phyloP scores from a whole-genome alignment of 495 filamentous ascomycete genomes.

The Penicillium lagena region DNA sequence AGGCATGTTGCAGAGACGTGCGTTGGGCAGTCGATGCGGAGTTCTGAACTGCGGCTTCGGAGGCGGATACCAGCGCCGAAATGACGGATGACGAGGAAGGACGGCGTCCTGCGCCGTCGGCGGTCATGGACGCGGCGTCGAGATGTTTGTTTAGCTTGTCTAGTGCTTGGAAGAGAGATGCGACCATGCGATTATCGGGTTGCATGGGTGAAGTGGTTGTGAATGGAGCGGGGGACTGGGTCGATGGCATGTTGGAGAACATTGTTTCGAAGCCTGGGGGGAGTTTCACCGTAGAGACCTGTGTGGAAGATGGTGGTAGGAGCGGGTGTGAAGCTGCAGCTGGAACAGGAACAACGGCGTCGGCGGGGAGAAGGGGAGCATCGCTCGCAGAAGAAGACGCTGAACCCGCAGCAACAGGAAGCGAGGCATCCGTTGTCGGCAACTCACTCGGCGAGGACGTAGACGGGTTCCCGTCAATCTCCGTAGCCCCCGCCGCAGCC shows the following conservation, averaged over 20 bases:
- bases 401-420: too few species aligned
- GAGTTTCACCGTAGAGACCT: constrained; percentile 6
- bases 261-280: constrained; percentile 35
- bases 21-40: not conserved
- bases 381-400: too few species aligned
- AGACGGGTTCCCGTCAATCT: too few species aligned
- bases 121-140: constrained; percentile 14
- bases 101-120: not conserved
- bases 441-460: too few species aligned
- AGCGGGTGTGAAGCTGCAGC: not conserved
- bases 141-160: constrained; percentile 34
- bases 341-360: not conserved
- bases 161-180: constrained; percentile 31
- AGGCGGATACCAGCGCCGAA: constrained; percentile 14
- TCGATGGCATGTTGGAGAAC: constrained; percentile 17
- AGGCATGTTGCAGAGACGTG: not conserved
- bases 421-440: too few species aligned
- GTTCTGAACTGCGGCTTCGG: constrained; percentile 3
- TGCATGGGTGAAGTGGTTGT: too few species aligned
- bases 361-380: not conserved
- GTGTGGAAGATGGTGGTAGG: not conserved
- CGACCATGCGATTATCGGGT: constrained; percentile 18
- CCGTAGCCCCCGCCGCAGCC: too few species aligned
- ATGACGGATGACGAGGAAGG: constrained; percentile 11
- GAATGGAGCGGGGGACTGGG: not conserved